phyloP scores from a whole-genome alignment of 139 green algal genomes.

The Nannochloris sp. region DNA sequence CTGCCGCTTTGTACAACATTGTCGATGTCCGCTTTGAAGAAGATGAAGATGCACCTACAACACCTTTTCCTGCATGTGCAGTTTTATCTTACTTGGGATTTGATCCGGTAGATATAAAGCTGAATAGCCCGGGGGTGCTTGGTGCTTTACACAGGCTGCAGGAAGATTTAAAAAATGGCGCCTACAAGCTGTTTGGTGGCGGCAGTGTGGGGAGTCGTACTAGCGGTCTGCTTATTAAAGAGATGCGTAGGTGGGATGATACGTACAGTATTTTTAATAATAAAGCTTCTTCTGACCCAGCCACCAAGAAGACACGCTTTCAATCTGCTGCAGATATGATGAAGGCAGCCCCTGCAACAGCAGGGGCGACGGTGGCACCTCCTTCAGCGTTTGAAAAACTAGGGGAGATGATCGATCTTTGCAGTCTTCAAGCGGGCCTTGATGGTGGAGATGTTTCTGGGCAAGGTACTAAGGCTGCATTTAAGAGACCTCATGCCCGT shows the following conservation, averaged over 20 bases:
- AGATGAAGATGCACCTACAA: slow-evolving; percentile 14
- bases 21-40: slow-evolving; percentile 6
- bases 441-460: neutral
- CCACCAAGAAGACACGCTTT: too few relatives aligned
- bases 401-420: neutral
- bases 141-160: slow-evolving; percentile 2
- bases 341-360: too few relatives aligned
- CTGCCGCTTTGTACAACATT: neutral
- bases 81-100: slow-evolving; percentile 11
- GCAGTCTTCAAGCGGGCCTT: neutral
- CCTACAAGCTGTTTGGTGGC: neutral
- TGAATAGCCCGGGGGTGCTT: slow-evolving; percentile 3
- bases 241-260: slow-evolving; percentile 6
- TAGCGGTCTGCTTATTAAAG: too few relatives aligned
- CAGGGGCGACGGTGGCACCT: neutral
- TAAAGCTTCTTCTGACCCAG: neutral
- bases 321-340: neutral
- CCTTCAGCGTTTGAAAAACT: too few relatives aligned
- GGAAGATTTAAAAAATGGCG: slow-evolving; percentile 3
- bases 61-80: neutral
- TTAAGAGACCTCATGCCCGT: neutral
- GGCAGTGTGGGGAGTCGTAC: neutral
- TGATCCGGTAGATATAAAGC: neutral
- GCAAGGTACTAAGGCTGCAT: neutral
- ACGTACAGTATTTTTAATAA: too few relatives aligned